phyloP scores from a whole-genome alignment of 2,329 filamentous ascomycete genomes.

The Neocucurbitaria cava region DNA sequence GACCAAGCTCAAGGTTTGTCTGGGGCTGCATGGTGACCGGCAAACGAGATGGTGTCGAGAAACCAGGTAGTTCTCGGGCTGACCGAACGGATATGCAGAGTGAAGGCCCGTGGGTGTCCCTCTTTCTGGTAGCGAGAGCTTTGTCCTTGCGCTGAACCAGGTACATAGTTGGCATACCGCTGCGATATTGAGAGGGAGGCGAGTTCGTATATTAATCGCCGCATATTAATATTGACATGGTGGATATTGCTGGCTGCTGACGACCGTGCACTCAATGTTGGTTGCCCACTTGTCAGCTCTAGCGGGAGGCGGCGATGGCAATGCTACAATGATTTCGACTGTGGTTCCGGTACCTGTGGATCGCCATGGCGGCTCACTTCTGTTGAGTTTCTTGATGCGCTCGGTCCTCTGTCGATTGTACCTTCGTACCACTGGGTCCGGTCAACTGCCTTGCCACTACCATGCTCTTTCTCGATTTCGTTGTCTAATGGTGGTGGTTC shows the following conservation, averaged over 20 bases:
- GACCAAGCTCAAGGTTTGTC: background rate
- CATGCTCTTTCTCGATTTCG: too few relatives aligned
- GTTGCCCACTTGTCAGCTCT: slow-evolving; percentile 2
- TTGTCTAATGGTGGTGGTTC: too few relatives aligned
- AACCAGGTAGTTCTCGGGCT: slow-evolving; percentile 1
- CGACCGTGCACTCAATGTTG: slow-evolving; percentile 7
- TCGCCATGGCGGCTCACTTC: background rate
- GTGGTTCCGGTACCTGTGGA: too few relatives aligned
- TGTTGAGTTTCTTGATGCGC: background rate
- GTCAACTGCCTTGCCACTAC: too few relatives aligned
- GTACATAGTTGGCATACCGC: slow-evolving; percentile 8
- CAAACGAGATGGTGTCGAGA: background rate
- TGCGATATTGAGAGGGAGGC: slow-evolving; percentile 10
- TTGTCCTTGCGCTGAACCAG: background rate
- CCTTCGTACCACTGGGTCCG: too few relatives aligned
- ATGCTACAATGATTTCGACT: background rate
- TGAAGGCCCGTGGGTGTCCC: background rate
- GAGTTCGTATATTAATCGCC: slow-evolving; percentile 6
- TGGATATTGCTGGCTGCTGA: slow-evolving; percentile 4
- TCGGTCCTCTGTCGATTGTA: too few relatives aligned
- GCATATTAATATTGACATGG: slow-evolving; percentile 6
- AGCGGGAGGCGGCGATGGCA: background rate
- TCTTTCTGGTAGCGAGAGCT: slow-evolving; percentile 13
- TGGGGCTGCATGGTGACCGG: background rate
- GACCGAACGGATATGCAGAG: slow-evolving; percentile 9